A percentile compares a stretch with the other conserved stretches of the same genome.
phyloP scores from a whole-genome alignment of 2,329 filamentous ascomycete species.

The Aspergillus transmontanensis region DNA sequence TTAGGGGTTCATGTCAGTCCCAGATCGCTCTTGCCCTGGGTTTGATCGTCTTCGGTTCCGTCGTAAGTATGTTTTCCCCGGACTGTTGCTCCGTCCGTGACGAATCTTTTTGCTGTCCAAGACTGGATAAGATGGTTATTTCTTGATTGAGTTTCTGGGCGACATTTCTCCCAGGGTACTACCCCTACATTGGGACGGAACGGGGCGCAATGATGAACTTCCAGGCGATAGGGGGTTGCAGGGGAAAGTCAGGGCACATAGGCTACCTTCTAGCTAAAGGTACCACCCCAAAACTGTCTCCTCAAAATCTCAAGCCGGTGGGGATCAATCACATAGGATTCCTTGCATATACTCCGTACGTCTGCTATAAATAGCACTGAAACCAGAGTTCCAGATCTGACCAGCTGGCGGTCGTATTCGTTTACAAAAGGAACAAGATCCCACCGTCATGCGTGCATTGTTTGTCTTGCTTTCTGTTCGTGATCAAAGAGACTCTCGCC shows the following conservation, averaged over 20 bases:
- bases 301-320: neutral
- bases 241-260: neutral
- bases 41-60: neutral
- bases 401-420: neutral
- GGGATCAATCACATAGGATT: neutral
- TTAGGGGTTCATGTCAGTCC: neutral
- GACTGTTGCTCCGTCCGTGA: neutral
- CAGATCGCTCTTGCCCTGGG: neutral
- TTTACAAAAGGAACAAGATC: neutral
- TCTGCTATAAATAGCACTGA: conserved; percentile 2
- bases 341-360: neutral
- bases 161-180: neutral
- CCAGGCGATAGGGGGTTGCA: neutral
- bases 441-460: neutral
- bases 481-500: neutral
- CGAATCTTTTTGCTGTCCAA: neutral
- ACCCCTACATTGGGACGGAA: neutral
- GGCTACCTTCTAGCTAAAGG: neutral
- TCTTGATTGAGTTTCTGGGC: neutral
- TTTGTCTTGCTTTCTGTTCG: neutral
- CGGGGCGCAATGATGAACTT: neutral
- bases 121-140: neutral
- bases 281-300: neutral
- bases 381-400: neutral
- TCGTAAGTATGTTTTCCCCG: neutral